Base-by-base conservation (phyloP, 768 basidiomycete genomes). In the Boletus speciosus region DNA sequence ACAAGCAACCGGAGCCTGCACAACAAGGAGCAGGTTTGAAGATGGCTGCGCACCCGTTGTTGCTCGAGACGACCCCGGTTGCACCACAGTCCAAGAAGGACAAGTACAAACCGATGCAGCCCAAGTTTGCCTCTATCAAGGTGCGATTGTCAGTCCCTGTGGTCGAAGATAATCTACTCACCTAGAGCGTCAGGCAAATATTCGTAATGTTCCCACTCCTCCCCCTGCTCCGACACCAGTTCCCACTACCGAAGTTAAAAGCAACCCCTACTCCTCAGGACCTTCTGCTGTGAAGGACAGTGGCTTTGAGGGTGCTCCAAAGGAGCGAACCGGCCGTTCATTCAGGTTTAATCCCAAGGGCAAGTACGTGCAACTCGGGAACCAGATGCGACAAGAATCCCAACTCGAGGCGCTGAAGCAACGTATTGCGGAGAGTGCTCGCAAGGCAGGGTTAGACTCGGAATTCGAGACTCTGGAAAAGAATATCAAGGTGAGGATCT, bases 31-130 rank as follows among this genome's bases (percentile, higher is more conserved):
- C 85, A 5, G 91, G 91, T 15, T 74, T 94, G 49, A 90, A 90
- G 69, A 93, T 94, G 89, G 85, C 90, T 2, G 92, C 92, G 0
- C 93, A 95, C 68, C 93, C 93, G 3, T 75, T 94, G 23, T 71
- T 96, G 25, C 77, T 94, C 36, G 91, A 93, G 42, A 79, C 76
- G 5, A 70, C 66, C 4, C 75, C 81, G 7, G 64, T 73, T 3
- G 73, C 78, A 4, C 81, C 79, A 3, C 85, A 86, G 71, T 86
- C 85, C 27, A 90, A 90, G 73, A 93, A 95, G 70, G 92, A 97
- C 70, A 76, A 89, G 57, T 97, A 97, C 73, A 96, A 95, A 68
- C 93, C 96, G 16, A 98, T 99, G 95, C 94, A 95, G 59, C 97
- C 97, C 47, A 99, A 99, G 71, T 99, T 98, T 70, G 91, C 95